A percentile compares a stretch with the other conserved stretches of the same genome.
Conservation (phyloP, 169 alveolate genomes). For the Toxoplasma gondii region DNA sequence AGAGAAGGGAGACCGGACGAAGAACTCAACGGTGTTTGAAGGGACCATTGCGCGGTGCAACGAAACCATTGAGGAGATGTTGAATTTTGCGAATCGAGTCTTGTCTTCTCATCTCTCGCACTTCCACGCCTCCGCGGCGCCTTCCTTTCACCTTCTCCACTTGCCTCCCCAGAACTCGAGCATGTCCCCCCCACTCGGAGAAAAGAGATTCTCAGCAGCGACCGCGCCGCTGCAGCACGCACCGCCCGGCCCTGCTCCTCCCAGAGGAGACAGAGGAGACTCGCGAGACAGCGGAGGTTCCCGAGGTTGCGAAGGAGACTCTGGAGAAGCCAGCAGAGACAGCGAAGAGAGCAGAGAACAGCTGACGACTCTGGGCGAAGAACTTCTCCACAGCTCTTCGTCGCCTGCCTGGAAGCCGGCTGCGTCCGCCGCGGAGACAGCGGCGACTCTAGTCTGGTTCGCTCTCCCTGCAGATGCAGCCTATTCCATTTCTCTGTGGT, state of each 20-base stretch:
- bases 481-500: neutral
- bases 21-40: too few species aligned
- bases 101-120: neutral
- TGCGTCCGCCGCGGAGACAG: neutral
- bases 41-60: neutral
- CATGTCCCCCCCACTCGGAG: neutral
- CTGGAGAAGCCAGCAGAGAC: too few species aligned
- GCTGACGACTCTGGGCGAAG: too few species aligned
- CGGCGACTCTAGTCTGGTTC: constrained; percentile 27
- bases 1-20: too few species aligned
- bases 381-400: neutral
- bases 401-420: neutral
- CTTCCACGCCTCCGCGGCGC: neutral
- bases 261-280: neutral
- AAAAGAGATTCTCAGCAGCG: neutral
- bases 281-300: neutral
- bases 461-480: constrained; percentile 46
- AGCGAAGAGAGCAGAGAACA: too few species aligned
- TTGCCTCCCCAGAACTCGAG: neutral
- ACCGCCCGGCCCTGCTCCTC: neutral
- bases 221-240: neutral
- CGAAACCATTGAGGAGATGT: constrained; percentile 10
- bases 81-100: neutral
- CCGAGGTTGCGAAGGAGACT: too few species aligned
- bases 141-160: constrained; percentile 6